phyloP scores from a whole-genome alignment of 768 basidiomycete species.

The Cantharellus anzutake region DNA sequence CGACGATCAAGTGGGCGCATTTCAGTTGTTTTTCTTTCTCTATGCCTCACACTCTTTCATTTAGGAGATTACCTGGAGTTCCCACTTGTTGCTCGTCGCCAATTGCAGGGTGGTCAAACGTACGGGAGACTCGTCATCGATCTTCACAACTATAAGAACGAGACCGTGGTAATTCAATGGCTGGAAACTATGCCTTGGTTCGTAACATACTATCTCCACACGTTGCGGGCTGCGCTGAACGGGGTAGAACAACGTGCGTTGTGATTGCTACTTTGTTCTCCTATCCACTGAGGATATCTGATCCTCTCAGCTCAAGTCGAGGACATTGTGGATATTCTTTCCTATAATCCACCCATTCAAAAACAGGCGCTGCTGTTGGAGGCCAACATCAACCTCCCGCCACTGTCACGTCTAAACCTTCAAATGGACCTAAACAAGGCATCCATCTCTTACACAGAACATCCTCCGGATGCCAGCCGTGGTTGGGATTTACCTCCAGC shows the following conservation, averaged over 20 bases:
- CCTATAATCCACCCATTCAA: constrained; percentile 47
- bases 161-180: constrained; percentile 37
- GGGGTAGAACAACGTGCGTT: constrained; percentile 16
- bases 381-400: constrained; percentile 47
- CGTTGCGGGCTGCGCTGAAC: constrained; percentile 34
- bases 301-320: constrained; percentile 21
- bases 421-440: constrained; percentile 61
- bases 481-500: constrained; percentile 89
- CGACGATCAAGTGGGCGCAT: too few relatives aligned
- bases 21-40: too few relatives aligned
- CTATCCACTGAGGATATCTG: not conserved
- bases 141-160: constrained; percentile 38
- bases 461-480: constrained; percentile 86
- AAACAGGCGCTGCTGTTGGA: constrained; percentile 70
- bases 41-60: too few relatives aligned
- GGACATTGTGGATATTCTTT: constrained; percentile 41
- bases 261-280: not conserved
- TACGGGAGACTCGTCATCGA: constrained; percentile 50
- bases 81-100: constrained; percentile 45
- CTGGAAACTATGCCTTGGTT: constrained; percentile 91
- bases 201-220: constrained; percentile 73
- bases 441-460: constrained; percentile 86
- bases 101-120: constrained; percentile 58
- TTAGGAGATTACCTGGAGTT: constrained; percentile 7
- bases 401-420: constrained; percentile 41